A percentile compares a stretch with the other conserved stretches of the same genome.
Conservation (phyloP, 2,329 filamentous ascomycete species). For the Rugonectria rugulosa region DNA sequence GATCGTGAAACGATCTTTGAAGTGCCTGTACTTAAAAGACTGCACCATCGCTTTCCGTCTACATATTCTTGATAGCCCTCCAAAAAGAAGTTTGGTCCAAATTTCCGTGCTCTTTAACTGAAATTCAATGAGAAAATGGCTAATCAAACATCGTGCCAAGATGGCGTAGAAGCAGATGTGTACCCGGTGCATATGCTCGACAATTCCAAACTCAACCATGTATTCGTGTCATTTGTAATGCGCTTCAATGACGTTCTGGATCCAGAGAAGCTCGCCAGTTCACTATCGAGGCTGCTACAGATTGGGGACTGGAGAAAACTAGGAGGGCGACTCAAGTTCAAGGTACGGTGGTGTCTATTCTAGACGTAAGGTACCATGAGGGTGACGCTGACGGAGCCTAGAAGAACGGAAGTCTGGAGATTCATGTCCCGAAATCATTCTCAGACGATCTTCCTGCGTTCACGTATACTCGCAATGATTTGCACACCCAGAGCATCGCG, state of each 20-base stretch:
- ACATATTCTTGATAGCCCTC: too few species aligned
- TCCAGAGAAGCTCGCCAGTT: constrained; percentile 43
- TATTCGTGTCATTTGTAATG: constrained; percentile 39
- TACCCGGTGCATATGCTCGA: constrained; percentile 9
- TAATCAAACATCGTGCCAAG: neutral
- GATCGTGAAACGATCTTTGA: too few species aligned
- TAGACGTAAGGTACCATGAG: neutral
- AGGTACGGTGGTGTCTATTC: neutral
- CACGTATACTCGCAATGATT: neutral
- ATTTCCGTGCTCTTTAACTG: too few species aligned
- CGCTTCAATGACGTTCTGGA: constrained; percentile 57
- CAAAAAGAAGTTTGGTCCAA: too few species aligned
- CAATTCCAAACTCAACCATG: neutral
- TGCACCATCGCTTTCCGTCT: too few species aligned
- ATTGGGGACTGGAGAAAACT: constrained; percentile 56
- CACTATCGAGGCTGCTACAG: constrained; percentile 49
- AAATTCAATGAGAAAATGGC: too few species aligned
- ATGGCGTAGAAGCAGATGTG: neutral
- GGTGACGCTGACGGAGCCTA: neutral
- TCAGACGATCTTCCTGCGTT: neutral
- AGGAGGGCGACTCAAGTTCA: constrained; percentile 49
- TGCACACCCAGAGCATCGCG: neutral
- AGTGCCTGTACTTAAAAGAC: too few species aligned
- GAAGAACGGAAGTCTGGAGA: constrained; percentile 2
- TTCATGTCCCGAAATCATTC: neutral